Evolutionary conservation across 2,329 filamentous ascomycete genomes (phyloP), one percentile per base, ranked within the genome.

Genomic region (Emydomyces testavorans): DNA sequence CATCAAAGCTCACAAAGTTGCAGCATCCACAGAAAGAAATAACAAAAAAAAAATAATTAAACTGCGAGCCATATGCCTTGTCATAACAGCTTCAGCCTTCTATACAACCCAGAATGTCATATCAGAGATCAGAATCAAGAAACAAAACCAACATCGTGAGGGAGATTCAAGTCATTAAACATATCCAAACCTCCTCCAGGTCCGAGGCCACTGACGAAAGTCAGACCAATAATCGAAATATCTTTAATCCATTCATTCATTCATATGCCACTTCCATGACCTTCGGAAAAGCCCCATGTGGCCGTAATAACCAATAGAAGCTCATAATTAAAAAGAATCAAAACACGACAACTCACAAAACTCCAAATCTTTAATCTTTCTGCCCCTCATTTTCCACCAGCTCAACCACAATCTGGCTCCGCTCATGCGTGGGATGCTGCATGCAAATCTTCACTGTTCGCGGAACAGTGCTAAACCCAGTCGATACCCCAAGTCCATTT

Each of bases 361-460:
- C 15, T 20, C n/a, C n/a, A 18, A n/a, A 4, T 44, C 6, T 38
- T 52, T 46, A 54, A 43, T 78, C 75, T 58, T 73, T 76, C 53
- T 90, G 83, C 4, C 86, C 89, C 60, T 94, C 85, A 64, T 96
- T 96, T 57, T 96, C 76, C 55, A 94, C 70, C 75, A 98, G 75
- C 70, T 98, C 92, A 53, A 96, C 72, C 53, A 98, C 81, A 55
- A 98, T 80, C 71, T 95, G 89, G 60, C 80, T 82, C 45, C 84
- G 80, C 50, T 86, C 78, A 53, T 84, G 74, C 67, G 94, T 85
- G 0, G 92, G 92, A 69, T 98, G 92, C 60, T 87, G 85, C 85
- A 98, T 89, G 58, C 82, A 83, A 57, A 98, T 79, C 76, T 98
- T 98, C 59, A 96, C 82, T 1, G 85, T 94, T 47, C 85, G 78